A percentile compares a stretch with the other conserved stretches of the same genome.
phyloP scores from a whole-genome alignment of 129 eudicot species.

The Chrysanthemum lavandulifolium region DNA sequence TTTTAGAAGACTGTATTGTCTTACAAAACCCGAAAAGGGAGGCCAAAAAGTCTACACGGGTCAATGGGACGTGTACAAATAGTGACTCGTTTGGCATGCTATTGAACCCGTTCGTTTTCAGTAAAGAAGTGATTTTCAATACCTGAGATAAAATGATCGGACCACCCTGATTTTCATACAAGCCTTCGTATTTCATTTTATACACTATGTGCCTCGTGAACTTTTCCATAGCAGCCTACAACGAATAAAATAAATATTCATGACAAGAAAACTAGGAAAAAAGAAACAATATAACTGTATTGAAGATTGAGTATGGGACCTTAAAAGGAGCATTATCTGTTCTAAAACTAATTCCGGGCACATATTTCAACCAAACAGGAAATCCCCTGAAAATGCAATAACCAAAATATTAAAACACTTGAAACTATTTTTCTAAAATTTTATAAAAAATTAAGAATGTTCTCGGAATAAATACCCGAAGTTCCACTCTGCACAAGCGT shows the following conservation, averaged over 20 bases:
- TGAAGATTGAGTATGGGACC: slow-evolving; percentile 41
- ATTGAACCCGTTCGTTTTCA: no score
- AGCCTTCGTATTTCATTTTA: slow-evolving; percentile 84
- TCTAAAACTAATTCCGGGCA: slow-evolving; percentile 94
- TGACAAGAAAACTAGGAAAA: neutral
- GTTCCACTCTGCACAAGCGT: slow-evolving; percentile 99
- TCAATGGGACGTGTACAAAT: neutral
- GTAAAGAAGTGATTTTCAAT: slow-evolving; percentile 19
- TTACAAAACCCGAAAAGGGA: neutral
- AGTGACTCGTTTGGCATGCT: neutral
- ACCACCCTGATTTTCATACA: slow-evolving; percentile 90
- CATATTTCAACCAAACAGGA: slow-evolving; percentile 99
- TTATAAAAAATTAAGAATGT: slow-evolving; percentile 1
- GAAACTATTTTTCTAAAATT: neutral
- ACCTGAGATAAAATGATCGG: slow-evolving; percentile 99
- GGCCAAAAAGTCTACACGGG: neutral
- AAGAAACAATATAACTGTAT: neutral
- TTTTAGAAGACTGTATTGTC: neutral
- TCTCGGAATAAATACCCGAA: slow-evolving; percentile 63
- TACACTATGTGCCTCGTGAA: slow-evolving; percentile 86
- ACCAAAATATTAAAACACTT: slow-evolving; percentile 17
- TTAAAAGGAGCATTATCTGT: slow-evolving; percentile 95
- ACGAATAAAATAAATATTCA: slow-evolving; percentile 3
- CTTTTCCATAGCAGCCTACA: slow-evolving; percentile 86
- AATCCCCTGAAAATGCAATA: slow-evolving; percentile 68